A percentile compares a stretch with the other conserved stretches of the same genome.
Evolutionary conservation across 257 asterid genomes (phyloP).

Genomic region (Salvia miltiorrhiza): DNA sequence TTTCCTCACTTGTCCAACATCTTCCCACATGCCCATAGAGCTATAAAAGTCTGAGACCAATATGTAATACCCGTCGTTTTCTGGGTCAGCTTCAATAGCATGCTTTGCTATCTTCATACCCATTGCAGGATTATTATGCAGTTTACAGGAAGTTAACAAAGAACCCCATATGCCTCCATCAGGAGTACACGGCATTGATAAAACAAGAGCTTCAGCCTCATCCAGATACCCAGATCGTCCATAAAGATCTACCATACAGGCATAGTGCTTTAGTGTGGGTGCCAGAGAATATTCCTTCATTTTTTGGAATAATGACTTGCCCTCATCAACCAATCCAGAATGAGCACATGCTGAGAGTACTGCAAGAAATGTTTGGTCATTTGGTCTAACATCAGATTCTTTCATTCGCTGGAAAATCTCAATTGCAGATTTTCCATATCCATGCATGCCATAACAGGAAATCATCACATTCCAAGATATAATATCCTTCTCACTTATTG

Average conservation of each 20-base stretch:
- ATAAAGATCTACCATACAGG: conserved; percentile 76
- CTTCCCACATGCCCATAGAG: conserved; percentile 68
- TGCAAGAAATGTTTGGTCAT: conserved; percentile 64
- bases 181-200: conserved; percentile 63
- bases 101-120: conserved; percentile 73
- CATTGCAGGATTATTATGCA: conserved; percentile 50
- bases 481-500: conserved; percentile 45
- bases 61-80: conserved; percentile 74
- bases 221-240: conserved; percentile 56
- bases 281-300: conserved; percentile 47
- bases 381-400: conserved; percentile 40
- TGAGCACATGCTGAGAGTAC: conserved; percentile 75
- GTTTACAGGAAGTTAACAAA: conserved; percentile 65
- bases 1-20: conserved; percentile 55
- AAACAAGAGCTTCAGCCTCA: conserved; percentile 64
- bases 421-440: conserved; percentile 56
- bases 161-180: conserved; percentile 82
- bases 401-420: conserved; percentile 57
- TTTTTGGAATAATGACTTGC: conserved; percentile 39
- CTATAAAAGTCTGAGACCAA: conserved; percentile 61
- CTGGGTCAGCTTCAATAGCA: conserved; percentile 71
- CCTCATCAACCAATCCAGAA: conserved; percentile 71
- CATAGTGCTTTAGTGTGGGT: conserved; percentile 68
- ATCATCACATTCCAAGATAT: conserved; percentile 81
- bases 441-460: conserved; percentile 69